Evolutionary conservation across 371 early-diverging fungal species (phyloP).

Genomic region (Phascolomyces articulosus): DNA sequence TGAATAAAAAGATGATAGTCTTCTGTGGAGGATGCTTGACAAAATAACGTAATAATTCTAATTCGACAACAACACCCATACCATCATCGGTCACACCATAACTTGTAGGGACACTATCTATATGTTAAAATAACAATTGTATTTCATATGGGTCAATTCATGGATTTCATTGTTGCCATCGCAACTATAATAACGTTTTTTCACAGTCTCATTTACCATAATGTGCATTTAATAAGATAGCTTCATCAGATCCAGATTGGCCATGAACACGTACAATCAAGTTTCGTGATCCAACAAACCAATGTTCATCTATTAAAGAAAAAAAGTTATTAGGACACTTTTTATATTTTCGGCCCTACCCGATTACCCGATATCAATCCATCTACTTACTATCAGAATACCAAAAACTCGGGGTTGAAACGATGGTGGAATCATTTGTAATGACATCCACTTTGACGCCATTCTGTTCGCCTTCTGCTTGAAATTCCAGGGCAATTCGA

Average conservation of each 20-base stretch:
- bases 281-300: constrained; percentile 54
- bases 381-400: constrained; percentile 40
- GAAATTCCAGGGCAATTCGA: constrained; percentile 32
- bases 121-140: background rate
- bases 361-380: no score
- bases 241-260: constrained; percentile 42
- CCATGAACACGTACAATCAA: constrained; percentile 53
- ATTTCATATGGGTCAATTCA: no score
- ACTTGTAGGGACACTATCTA: constrained; percentile 78
- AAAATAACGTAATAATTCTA: constrained; percentile 74
- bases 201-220: constrained; percentile 39
- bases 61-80: constrained; percentile 68
- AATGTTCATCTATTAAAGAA: constrained; percentile 38
- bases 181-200: no score
- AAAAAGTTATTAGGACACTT: background rate
- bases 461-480: constrained; percentile 34
- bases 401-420: constrained; percentile 26
- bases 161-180: no score
- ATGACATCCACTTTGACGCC: constrained; percentile 47
- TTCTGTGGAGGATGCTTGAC: constrained; percentile 57
- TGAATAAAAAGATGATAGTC: constrained; percentile 80
- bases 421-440: constrained; percentile 36
- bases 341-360: background rate
- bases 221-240: constrained; percentile 57
- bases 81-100: constrained; percentile 89